Evolutionary conservation across 2,329 filamentous ascomycete species (phyloP).

Genomic region (Claviceps citrina): DNA sequence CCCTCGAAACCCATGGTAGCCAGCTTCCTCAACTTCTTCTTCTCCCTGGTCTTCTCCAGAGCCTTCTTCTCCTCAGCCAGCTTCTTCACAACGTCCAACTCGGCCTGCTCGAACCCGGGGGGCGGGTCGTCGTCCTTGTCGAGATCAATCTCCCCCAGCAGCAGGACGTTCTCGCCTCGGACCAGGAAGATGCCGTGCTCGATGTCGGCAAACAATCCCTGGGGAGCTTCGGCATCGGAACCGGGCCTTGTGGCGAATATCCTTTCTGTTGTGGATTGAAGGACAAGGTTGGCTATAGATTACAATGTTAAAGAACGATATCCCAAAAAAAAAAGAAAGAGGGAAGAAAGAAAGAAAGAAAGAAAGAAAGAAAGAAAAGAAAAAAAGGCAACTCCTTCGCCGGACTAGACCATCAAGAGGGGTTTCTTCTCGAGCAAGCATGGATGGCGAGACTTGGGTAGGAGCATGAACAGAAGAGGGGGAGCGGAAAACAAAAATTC

Average conservation of each 20-base stretch:
- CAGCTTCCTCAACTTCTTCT: conserved; percentile 54
- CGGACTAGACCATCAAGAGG: background rate
- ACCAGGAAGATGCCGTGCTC: conserved; percentile 79
- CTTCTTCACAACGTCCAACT: conserved; percentile 53
- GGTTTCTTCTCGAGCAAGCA: background rate
- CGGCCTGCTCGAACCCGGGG: conserved; percentile 52
- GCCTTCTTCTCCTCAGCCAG: conserved; percentile 58
- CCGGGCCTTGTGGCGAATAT: conserved; percentile 50
- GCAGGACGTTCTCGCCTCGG: conserved; percentile 87
- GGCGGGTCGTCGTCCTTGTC: conserved; percentile 84
- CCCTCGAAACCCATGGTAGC: conserved; percentile 74
- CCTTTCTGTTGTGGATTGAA: conserved; percentile 83
- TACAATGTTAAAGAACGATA: too few relatives aligned
- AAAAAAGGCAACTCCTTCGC: too few relatives aligned
- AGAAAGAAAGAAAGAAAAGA: background rate
- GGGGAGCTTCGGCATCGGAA: conserved; percentile 20
- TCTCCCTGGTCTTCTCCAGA: conserved; percentile 57
- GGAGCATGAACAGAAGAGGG: background rate
- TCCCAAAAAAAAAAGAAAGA: background rate
- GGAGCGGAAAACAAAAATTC: background rate
- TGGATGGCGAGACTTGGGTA: background rate
- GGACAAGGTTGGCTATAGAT: conserved; percentile 79
- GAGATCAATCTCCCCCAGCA: conserved; percentile 90
- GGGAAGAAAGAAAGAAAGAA: background rate
- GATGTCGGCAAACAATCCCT: conserved; percentile 63